Conservation (phyloP, 2,329 filamentous ascomycete species). For the Ophiostoma ips region DNA sequence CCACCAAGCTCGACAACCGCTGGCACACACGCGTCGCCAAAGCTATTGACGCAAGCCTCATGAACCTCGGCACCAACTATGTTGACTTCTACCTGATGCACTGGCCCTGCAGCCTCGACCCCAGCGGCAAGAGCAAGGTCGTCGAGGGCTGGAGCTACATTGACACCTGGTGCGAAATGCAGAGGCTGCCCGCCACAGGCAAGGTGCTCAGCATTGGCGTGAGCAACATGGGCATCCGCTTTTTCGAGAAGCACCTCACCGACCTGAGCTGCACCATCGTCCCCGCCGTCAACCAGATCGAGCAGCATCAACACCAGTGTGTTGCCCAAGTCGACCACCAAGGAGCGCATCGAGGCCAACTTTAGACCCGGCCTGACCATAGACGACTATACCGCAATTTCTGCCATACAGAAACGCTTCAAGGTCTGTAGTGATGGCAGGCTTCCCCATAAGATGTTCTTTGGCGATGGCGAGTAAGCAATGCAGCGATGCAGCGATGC, state of each 20-base stretch:
- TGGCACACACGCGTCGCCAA: constrained; percentile 10
- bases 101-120: constrained; percentile 8
- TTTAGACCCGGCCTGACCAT: constrained; percentile 58
- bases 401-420: constrained; percentile 58
- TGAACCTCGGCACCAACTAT: constrained; percentile 8
- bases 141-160: constrained; percentile 4
- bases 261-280: constrained; percentile 46
- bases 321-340: constrained; percentile 72
- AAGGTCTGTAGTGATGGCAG: constrained; percentile 68
- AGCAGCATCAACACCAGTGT: constrained; percentile 70
- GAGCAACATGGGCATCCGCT: constrained; percentile 9
- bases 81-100: constrained; percentile 12
- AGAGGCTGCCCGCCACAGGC: constrained; percentile 9
- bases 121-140: constrained; percentile 5
- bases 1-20: constrained; percentile 11
- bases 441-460: constrained; percentile 68
- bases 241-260: constrained; percentile 37
- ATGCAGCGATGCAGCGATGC: too few species aligned
- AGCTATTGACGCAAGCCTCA: constrained; percentile 10
- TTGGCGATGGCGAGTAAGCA: constrained; percentile 61
- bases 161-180: constrained; percentile 11
- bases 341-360: constrained; percentile 61
- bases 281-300: constrained; percentile 67
- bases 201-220: constrained; percentile 12
- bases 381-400: constrained; percentile 58